Evolutionary conservation across 352 stramenopile species (phyloP).

Genomic region (Globisporangium irregulare): DNA sequence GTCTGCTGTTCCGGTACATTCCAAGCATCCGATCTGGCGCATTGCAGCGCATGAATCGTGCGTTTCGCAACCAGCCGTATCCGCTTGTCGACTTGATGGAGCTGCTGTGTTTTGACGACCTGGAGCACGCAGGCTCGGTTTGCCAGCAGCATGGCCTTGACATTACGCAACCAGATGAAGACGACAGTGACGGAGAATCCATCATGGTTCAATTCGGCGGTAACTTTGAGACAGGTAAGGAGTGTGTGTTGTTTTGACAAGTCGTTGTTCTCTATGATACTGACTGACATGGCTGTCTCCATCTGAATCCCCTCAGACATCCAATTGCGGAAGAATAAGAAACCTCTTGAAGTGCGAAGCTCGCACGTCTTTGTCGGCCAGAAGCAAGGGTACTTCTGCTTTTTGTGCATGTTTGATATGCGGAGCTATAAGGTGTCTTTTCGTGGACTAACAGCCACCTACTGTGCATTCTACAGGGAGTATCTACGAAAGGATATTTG

Average conservation of each 20-base stretch:
- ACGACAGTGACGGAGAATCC: slow-evolving; percentile 39
- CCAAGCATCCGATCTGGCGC: slow-evolving; percentile 67
- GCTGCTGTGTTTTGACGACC: slow-evolving; percentile 78
- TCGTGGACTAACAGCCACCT: background rate
- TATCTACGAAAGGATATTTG: slow-evolving; percentile 71
- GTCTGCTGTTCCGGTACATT: slow-evolving; percentile 81
- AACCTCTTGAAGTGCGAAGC: slow-evolving; percentile 45
- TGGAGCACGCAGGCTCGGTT: slow-evolving; percentile 63
- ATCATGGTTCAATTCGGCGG: slow-evolving; percentile 72
- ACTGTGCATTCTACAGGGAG: slow-evolving; percentile 31
- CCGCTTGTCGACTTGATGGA: slow-evolving; percentile 59
- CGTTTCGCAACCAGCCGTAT: slow-evolving; percentile 67
- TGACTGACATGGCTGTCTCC: background rate
- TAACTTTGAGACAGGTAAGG: slow-evolving; percentile 71
- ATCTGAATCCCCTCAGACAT: slow-evolving; percentile 32
- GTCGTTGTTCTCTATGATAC: background rate
- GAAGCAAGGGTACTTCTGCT: slow-evolving; percentile 71
- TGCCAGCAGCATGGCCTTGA: slow-evolving; percentile 66
- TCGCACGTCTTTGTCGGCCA: slow-evolving; percentile 72
- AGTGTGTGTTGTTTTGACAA: background rate
- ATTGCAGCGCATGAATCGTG: slow-evolving; percentile 78
- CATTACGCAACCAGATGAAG: slow-evolving; percentile 42
- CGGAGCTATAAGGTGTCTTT: too few species aligned
- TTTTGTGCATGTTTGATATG: background rate
- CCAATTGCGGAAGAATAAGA: slow-evolving; percentile 67